Base-by-base conservation (phyloP, 2,329 filamentous ascomycete species). In the Akanthomyces dipterigenus region DNA sequence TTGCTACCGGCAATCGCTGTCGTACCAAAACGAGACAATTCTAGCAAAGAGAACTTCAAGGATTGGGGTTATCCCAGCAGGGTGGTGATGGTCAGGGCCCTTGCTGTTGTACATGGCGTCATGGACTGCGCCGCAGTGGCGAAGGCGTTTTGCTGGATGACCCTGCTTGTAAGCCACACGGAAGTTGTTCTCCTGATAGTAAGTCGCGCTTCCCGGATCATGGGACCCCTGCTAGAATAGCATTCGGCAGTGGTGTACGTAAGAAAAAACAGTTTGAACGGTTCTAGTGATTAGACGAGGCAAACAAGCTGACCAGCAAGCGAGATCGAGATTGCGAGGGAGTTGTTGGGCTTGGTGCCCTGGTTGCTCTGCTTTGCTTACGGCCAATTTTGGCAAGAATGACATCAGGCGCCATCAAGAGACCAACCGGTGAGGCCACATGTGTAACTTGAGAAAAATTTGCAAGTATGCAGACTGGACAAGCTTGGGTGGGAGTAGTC, bases 101-200 rank as follows among this genome's bases (percentile, higher is more conserved):
- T 36, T 34, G 20, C 14, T 18, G 36, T 28, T 11, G 4, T 9
- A 34, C 31, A 55, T 55, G 51, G 22, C 51, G 51, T 55, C 51
- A 55, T 55, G 38, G 51, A 55, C 38, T 55, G 51, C 51, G 50
- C 50, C 22, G 51, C 38, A 55, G 51, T 43, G 51, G 38, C 51
- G 16, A 42, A 22, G 36, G 12, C 36, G 36, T 38, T 38, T 16
- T 16, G 36, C 16, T 38, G 36, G 36, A 38, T 14, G 36, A 38
- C 36, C 12, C 36, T 38, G 36, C 36, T 11, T 9, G 12, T 38
- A 38, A 34, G 12, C 36, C 36, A 38, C 14, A 16, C 36, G 36
- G 36, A 38, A 1, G 36, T 14, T 38, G 3, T 16, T 38, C 36
- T 38, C 36, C 36, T 14, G 36, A 18, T 16, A 5, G 36, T 38